These are phyloP conservation scores for Metschnikowia kunwiensis DNA, from an alignment of 805 yeast species.

Conservation along the genomic window DNA sequence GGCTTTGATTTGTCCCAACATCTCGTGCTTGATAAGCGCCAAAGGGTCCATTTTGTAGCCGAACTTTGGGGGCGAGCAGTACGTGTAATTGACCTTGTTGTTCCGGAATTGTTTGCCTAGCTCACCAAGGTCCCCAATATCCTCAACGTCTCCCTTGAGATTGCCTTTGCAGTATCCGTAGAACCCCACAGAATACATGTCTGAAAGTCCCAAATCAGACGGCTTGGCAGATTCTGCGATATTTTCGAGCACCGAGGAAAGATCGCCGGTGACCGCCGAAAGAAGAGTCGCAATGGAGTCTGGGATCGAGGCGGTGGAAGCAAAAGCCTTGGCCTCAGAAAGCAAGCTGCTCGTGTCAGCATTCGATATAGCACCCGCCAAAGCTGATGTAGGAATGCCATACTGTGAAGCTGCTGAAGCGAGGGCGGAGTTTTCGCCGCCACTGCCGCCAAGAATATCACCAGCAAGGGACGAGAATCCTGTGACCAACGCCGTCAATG, in stretches of 20 bases:
- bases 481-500: conserved; percentile 5
- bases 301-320: conserved; percentile 16
- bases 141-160: conserved; percentile 6
- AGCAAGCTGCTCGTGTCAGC: conserved; percentile 10
- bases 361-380: conserved; percentile 6
- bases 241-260: conserved; percentile 20
- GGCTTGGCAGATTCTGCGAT: conserved; percentile 22
- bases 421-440: conserved; percentile 2
- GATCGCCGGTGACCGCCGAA: conserved; percentile 11
- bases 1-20: conserved; percentile 26
- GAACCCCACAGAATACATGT: conserved; percentile 37
- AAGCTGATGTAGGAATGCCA: conserved; percentile 10
- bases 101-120: conserved; percentile 25
- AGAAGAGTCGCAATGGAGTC: conserved; percentile 17
- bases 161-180: conserved; percentile 46
- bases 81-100: conserved; percentile 34
- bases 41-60: conserved; percentile 59
- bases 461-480: conserved; percentile 7
- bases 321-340: conserved; percentile 13
- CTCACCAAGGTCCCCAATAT: conserved; percentile 11
- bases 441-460: conserved; percentile 1
- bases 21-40: conserved; percentile 30
- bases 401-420: conserved; percentile 9
- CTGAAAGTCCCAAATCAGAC: conserved; percentile 38
- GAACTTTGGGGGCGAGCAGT: conserved; percentile 54